Conservation (phyloP, 2,329 filamentous ascomycete species). For the Hymenotorrendiella dingleyae region DNA sequence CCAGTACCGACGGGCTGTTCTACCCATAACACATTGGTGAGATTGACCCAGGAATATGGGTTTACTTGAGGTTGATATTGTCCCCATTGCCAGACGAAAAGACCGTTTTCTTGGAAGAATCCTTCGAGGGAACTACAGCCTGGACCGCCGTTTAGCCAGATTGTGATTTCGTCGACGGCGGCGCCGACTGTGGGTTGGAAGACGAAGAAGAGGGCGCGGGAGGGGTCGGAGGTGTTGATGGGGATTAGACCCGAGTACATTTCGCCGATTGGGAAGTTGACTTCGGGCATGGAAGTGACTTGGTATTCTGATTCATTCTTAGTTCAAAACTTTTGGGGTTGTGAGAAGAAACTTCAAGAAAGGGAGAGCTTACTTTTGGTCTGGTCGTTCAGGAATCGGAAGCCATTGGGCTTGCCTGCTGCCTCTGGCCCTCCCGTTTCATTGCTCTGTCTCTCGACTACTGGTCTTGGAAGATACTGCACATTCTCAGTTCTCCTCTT, state of each 20-base stretch:
- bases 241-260: constrained; percentile 39
- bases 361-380: no score
- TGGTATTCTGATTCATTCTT: constrained; percentile 14
- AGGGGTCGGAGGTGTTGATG: constrained; percentile 40
- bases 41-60: constrained; percentile 31
- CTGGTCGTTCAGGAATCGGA: no score
- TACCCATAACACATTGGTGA: constrained; percentile 40
- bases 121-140: constrained; percentile 37
- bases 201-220: constrained; percentile 42
- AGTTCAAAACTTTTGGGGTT: background rate
- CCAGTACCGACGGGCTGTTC: constrained; percentile 40
- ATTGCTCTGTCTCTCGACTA: no score
- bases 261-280: constrained; percentile 23
- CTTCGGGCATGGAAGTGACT: constrained; percentile 18
- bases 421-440: no score
- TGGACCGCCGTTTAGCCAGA: constrained; percentile 46
- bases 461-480: no score
- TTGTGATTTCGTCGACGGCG: constrained; percentile 40
- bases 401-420: no score
- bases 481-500: no score
- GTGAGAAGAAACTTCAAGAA: no score
- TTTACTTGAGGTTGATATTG: constrained; percentile 23
- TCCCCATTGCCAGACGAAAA: constrained; percentile 29
- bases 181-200: constrained; percentile 45
- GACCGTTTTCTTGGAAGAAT: constrained; percentile 33